phyloP scores from a whole-genome alignment of 768 basidiomycete genomes.

The Boletellus ananiceps region DNA sequence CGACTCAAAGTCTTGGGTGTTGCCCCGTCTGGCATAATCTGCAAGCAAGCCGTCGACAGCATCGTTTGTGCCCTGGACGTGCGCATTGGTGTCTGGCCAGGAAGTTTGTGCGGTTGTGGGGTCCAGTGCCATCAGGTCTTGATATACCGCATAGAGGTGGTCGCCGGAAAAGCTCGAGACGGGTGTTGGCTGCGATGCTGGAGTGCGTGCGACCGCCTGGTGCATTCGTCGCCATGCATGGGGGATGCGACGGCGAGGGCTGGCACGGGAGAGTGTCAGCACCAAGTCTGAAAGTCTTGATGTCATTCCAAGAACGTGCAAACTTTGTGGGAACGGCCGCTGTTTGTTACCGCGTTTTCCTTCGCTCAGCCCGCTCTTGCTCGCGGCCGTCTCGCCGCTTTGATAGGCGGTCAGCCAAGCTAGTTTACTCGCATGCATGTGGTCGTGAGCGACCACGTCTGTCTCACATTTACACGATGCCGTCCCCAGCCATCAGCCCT shows the following conservation, averaged over 20 bases:
- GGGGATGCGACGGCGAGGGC: neutral
- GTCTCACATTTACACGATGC: no score
- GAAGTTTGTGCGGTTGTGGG: neutral
- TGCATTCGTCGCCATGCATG: slow-evolving; percentile 16
- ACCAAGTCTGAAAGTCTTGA: slow-evolving; percentile 6
- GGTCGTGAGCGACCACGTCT: no score
- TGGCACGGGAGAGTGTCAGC: neutral
- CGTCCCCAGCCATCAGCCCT: no score
- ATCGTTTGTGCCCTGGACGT: slow-evolving; percentile 38
- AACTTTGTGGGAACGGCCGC: no score
- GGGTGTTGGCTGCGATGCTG: neutral
- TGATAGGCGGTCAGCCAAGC: no score
- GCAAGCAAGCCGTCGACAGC: slow-evolving; percentile 45
- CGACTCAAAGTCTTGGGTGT: slow-evolving; percentile 43
- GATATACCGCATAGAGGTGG: slow-evolving; percentile 32
- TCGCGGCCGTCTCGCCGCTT: no score
- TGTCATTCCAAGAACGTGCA: neutral
- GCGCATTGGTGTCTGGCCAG: slow-evolving; percentile 3
- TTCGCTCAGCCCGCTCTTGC: no score
- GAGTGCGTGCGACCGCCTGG: slow-evolving; percentile 11
- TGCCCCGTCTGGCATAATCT: slow-evolving; percentile 44
- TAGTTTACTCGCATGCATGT: no score
- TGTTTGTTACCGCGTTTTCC: no score
- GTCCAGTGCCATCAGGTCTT: slow-evolving; percentile 35
- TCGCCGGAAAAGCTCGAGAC: slow-evolving; percentile 19